These are phyloP conservation scores for Sistotremastrum niveocremeum DNA, from an alignment of 768 basidiomycete species.

Conservation along the genomic window DNA sequence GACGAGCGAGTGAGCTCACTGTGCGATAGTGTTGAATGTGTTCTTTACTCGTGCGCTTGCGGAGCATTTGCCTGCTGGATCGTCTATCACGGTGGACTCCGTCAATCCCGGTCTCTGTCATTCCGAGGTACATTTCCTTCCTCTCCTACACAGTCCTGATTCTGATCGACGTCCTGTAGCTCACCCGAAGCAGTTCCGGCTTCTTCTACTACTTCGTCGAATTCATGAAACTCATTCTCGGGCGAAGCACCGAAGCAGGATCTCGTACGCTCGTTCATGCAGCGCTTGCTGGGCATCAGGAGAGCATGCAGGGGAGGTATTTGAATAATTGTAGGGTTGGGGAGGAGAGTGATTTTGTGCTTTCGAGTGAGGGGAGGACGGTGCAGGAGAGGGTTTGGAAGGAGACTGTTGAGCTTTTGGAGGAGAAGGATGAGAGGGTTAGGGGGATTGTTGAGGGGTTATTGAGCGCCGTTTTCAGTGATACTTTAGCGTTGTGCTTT, in stretches of 20 bases:
- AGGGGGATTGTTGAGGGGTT: slow-evolving; percentile 12
- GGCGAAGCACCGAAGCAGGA: slow-evolving; percentile 25
- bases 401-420: slow-evolving; percentile 17
- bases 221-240: slow-evolving; percentile 20
- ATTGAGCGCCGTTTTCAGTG: no score
- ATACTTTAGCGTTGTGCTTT: no score
- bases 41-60: slow-evolving; percentile 26
- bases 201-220: no score
- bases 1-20: no score
- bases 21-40: slow-evolving; percentile 24
- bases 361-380: slow-evolving; percentile 18
- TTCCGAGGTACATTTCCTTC: slow-evolving; percentile 13
- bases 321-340: slow-evolving; percentile 10
- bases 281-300: slow-evolving; percentile 16
- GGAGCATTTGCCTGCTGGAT: slow-evolving; percentile 15
- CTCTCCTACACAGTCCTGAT: no score
- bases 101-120: slow-evolving; percentile 31
- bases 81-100: slow-evolving; percentile 20
- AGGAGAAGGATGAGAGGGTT: slow-evolving; percentile 17
- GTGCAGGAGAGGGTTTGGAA: slow-evolving; percentile 21
- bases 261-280: slow-evolving; percentile 22
- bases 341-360: slow-evolving; percentile 22
- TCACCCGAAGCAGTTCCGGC: slow-evolving; percentile 12
- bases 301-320: slow-evolving; percentile 21
- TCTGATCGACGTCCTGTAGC: neutral